Evolutionary conservation across 2,329 filamentous ascomycete species (phyloP), one percentile per base, ranked within the genome.

Genomic region (Fusarium sp.): DNA sequence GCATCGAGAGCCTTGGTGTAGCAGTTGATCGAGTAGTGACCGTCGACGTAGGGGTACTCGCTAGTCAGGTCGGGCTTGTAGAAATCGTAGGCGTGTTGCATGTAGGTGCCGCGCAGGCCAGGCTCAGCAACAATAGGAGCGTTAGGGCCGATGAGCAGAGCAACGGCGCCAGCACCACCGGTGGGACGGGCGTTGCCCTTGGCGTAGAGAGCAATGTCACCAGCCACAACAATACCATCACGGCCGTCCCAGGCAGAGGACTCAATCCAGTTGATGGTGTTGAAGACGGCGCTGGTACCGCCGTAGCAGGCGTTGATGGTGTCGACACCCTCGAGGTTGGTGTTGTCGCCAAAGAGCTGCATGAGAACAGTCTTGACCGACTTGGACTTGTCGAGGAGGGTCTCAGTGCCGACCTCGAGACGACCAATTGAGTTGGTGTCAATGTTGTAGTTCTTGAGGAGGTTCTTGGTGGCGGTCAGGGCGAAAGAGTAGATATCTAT

Each of bases 11-110:
- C 93, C 86, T 93, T 89, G 73, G 88, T 93, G 85, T 96, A 96
- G 89, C 93, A 96, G 83, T 87, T 92, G 82, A 95, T 83, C 57
- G 93, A 96, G 88, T 91, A 95, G 83, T 95, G 93, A 70, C 93
- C 93, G 79, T 96, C 93, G 67, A 96, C 93, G 80, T 94, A 92
- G 73, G 93, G 93, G 86, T 96, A 96, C 85, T 96, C 93, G 89
- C 92, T 94, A 80, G 93, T 93, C 75, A 96, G 87, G 84, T 96
- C 93, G 79, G 93, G 93, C 91, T 96, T 96, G 91, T 94, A 96
- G 83, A 96, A 96, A 84, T 96, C 93, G 84, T 96, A 96, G 78
- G 92, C 92, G 85, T 96, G 93, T 83, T 92, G 88, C 91, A 95
- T 92, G 87, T 94, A 94, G 78, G 88, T 92, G 81, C 92, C 93